Base-by-base conservation (phyloP, 495 filamentous ascomycete genomes). In the Thermothielavioides terrestris region DNA sequence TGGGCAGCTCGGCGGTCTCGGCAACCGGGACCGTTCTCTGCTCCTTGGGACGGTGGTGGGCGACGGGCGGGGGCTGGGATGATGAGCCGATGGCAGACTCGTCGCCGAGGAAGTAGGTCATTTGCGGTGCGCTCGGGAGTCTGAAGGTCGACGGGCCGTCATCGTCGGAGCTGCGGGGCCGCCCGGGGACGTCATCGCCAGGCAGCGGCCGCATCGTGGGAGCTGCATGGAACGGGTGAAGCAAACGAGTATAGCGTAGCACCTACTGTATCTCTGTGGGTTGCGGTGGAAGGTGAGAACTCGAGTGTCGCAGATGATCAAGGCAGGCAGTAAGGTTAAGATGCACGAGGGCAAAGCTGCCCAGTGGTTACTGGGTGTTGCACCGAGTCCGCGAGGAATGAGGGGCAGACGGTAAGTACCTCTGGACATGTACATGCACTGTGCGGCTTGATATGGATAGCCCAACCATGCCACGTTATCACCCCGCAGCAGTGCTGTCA, bases 81-180 rank as follows among this genome's bases (percentile, higher is more conserved):
- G 73, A 67, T 2, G 73, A 65, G 50, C 72, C 69, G 40, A 79
- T 62, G 21, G 68, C 61, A 25, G 74, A 69, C 55, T 81, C 79
- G 50, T 78, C 74, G 49, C 71, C 71, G 34, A 81, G 59, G 50
- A 77, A 72, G 48, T 75, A 80, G 22, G 74, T 77, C 74, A 81
- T 80, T 20, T 76, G 73, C 31, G 73, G 63, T 8, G 55, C 53
- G 26, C 53, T 12, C 1, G 56, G 57, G 25, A 62, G 48, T 53
- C 49, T 39, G 36, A 66, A 63, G 42, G 59, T 53, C 7, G 50
- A 50, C 10, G 59, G 56, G 7, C 49, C 47, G 18, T 67, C 62
- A 39, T 57, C 55, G 42, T 57, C 57, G 34, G 57, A 41, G 39
- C 37, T 55, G 52, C 57, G 56, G 42, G 56, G 46, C 36, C 62